Evolutionary conservation across 2,329 filamentous ascomycete genomes (phyloP), one percentile per base, ranked within the genome.

Genomic region (Sclerotinia sclerotiorum): DNA sequence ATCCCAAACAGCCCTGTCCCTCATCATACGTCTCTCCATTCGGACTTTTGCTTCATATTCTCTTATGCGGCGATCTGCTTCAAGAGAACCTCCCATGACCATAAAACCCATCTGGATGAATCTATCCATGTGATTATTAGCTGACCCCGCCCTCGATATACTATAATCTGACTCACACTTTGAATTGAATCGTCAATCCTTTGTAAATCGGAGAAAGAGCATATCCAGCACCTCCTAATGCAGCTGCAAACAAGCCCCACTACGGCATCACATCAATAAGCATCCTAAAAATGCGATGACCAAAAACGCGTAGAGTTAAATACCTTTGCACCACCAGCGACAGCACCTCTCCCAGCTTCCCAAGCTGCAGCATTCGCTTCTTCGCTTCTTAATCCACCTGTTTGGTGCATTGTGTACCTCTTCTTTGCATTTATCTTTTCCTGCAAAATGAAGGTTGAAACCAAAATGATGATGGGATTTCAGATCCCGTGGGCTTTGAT

Each of bases 21-120:
- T 81, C 60, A 85, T 81, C 69, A 89, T 77, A 69, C 89, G 85
- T 75, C 88, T 87, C 74, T 90, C 85, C 76, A 87, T 84, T 70
- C 90, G 82, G 71, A 93, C 81, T 56, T 82, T 81, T 17, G 87
- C 82, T 78, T 93, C 90, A 74, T 91, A 92, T 69, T 84, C 81
- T 65, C 89, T 84, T 74, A 94, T 82, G 62, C 88, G 83, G 68
- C 82, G 80, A 76, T 94, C 91, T 3, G 90, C 91, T 80, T 93
- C 90, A 66, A 94, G 84, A 84, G 91, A 91, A 75, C 87, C 84
- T 55, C 91, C 91, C 46, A 92, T 76, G n/a, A 91, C 88, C 91
- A 94, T 94, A 39, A 73, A 75, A 72, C 39, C 51, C 89, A 93
- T 92, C 78, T 93, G 90, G 21, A 94, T 82, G 76, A 92, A 94